These are phyloP conservation scores for Wickerhamiella allomyrinae DNA, from an alignment of 805 yeast genomes.

Conservation along the genomic window DNA sequence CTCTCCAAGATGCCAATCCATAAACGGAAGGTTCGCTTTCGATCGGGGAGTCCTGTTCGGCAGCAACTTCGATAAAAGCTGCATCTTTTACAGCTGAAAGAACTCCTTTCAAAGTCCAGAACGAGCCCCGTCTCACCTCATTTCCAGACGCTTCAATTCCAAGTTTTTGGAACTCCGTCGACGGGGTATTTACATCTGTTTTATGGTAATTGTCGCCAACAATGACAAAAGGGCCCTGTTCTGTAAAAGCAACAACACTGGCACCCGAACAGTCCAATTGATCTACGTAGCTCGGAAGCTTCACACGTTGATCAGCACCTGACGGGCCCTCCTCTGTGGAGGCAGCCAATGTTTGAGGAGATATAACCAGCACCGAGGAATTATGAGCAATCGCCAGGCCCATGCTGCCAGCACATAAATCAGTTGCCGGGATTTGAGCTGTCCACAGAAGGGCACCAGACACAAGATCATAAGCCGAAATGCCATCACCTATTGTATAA, in stretches of 20 bases:
- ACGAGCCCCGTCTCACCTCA: neutral
- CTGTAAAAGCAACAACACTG: neutral
- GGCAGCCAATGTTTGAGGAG: neutral
- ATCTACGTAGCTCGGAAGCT: neutral
- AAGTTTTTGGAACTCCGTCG: neutral
- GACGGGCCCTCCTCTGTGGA: neutral
- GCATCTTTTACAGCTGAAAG: neutral
- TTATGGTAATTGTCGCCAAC: neutral
- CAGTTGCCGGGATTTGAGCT: neutral
- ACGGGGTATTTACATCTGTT: neutral
- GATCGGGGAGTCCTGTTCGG: neutral
- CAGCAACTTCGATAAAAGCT: neutral
- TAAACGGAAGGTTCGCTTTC: neutral
- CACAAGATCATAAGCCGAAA: constrained; percentile 8
- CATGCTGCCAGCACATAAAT: neutral
- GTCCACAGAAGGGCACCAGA: constrained; percentile 12
- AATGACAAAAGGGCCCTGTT: neutral
- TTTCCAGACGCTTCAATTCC: neutral
- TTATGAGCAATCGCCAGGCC: neutral
- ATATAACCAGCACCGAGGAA: neutral
- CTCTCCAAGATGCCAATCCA: neutral
- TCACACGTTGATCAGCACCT: neutral
- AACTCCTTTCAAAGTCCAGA: neutral
- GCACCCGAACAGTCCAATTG: neutral
- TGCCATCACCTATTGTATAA: constrained; percentile 7